These are phyloP conservation scores for Coniochaeta ligniaria DNA, from an alignment of 2,329 filamentous ascomycete species.

Conservation along the genomic window DNA sequence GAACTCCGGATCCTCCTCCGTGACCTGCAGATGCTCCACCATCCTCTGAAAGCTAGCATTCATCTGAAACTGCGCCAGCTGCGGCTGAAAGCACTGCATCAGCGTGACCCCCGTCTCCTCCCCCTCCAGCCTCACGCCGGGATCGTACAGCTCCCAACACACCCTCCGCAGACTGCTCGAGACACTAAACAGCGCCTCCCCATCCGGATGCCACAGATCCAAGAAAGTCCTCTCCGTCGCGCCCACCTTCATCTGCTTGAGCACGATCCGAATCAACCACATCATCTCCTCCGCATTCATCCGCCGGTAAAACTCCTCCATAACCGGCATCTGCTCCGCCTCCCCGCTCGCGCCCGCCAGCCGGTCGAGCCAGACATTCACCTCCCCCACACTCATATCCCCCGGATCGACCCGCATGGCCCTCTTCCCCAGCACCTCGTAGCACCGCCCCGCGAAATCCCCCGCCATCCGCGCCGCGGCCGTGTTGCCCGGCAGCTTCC, in stretches of 20 bases:
- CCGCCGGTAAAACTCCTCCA: conserved; percentile 74
- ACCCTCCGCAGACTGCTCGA: conserved; percentile 85
- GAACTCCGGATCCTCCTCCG: conserved; percentile 67
- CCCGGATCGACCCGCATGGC: conserved; percentile 68
- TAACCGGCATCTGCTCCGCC: conserved; percentile 73
- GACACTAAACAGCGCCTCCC: conserved; percentile 74
- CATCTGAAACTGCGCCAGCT: conserved; percentile 88
- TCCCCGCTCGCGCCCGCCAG: conserved; percentile 72
- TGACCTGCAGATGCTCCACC: conserved; percentile 58
- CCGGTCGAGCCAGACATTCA: conserved; percentile 78
- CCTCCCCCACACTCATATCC: conserved; percentile 78
- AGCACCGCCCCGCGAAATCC: conserved; percentile 87
- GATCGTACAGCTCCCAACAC: conserved; percentile 87
- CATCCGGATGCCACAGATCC: conserved; percentile 74
- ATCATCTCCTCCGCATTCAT: conserved; percentile 93
- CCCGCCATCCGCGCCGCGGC: conserved; percentile 62
- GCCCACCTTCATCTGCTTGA: conserved; percentile 67
- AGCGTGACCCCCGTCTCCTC: conserved; percentile 69
- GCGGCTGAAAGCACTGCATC: conserved; percentile 95
- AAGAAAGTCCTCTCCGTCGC: conserved; percentile 88
- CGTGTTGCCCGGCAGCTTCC: conserved; percentile 78
- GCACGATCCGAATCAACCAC: conserved; percentile 90
- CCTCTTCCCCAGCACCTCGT: conserved; percentile 77
- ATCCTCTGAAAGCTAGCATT: conserved; percentile 66
- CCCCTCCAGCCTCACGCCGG: conserved; percentile 62